Base-by-base conservation (phyloP, 1,284 basidiomycete genomes). In the Bjerkandera adusta region DNA sequence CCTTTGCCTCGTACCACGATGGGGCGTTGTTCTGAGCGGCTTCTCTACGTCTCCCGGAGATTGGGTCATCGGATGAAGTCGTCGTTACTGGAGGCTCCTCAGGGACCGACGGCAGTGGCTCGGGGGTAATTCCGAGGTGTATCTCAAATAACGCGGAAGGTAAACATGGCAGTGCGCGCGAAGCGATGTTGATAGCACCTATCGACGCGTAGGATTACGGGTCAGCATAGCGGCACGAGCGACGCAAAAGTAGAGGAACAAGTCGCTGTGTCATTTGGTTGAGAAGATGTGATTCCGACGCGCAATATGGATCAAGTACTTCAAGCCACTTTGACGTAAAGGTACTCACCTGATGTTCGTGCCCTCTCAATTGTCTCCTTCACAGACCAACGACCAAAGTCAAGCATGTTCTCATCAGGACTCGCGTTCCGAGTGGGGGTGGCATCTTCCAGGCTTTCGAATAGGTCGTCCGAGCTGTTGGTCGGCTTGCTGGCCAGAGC, bases 131-230 rank as follows among this genome's bases (percentile, higher is more conserved):
- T 11, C 79, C 81, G 18, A 91, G 72, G 63, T 90, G 89, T 3
- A 87, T 75, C 57, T 89, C 84, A 57, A 88, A 91, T n/a, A 91
- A 68, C 2, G 77, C 82, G 10, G 84, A 84, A 3, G 88, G 89
- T 13, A 90, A 60, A 58, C 85, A 88, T 3, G 72, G 73, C 48
- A 91, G 65, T 33, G 74, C 76, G 47, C 89, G 80, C 20, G 85
- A 82, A 4, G 83, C 75, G 49, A 90, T 67, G 65, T 89, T 90
- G 57, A 90, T 69, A 35, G 74, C 72, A 55, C 87, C 87, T 89
- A 47, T 67, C 46, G 52, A 25, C 41, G 52, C n/a, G 37, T 27
- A 27, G 25, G 29, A 26, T n/a, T 39, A 15, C 37, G 24, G 24
- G 37, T 39, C 24, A 39, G 37, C 15, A 27, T 5, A 39, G n/a